Base-by-base conservation (phyloP, 2,329 filamentous ascomycete genomes). In the Berkeleyomyces rouxiae region DNA sequence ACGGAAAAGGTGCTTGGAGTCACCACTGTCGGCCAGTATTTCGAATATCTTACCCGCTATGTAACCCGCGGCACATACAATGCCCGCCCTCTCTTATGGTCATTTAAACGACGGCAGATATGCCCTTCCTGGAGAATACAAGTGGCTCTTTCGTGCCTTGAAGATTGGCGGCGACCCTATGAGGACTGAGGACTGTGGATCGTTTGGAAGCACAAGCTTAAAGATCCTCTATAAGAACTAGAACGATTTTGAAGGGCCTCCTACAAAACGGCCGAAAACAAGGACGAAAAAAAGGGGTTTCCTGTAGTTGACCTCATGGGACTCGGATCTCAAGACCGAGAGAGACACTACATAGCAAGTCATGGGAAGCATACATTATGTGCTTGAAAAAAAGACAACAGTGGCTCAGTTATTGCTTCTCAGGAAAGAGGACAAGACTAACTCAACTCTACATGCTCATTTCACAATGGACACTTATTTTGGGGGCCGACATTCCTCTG, bases 151-250 rank as follows among this genome's bases (percentile, higher is more conserved):
- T 37, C 74, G 74, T 63, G 76, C 79, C 1, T 69, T 82, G 66
- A 75, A 74, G 64, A 75, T 82, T 64, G 80, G 78, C 67, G 80
- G 80, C 4, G 73, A 82, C 63, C 69, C 70, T 42, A 69, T 71
- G 10, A 71, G 75, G 63, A 65, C 71, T 1, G 70, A 69, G 3
- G 77, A 82, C 58, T 82, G 78, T 70, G 79, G 82, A 36, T 67
- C 71, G 0, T 68, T 69, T 31, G 72, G 76, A 67, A 74, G 77
- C 9, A 68, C 69, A 0, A 62, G 71, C 0, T 79, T 82, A 64
- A 67, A 69, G n/a, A 75, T 82, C 58, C 68, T 68, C 43, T 82
- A 81, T 60, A 23, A 37, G 10, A n/a, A 53, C 61, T 43, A 0
- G 11, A 4, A n/a, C 7, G n/a, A 2, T 11, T 36, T 36, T 7